Conservation (phyloP, 2,329 filamentous ascomycete species). For the Colletotrichum gigasporum region DNA sequence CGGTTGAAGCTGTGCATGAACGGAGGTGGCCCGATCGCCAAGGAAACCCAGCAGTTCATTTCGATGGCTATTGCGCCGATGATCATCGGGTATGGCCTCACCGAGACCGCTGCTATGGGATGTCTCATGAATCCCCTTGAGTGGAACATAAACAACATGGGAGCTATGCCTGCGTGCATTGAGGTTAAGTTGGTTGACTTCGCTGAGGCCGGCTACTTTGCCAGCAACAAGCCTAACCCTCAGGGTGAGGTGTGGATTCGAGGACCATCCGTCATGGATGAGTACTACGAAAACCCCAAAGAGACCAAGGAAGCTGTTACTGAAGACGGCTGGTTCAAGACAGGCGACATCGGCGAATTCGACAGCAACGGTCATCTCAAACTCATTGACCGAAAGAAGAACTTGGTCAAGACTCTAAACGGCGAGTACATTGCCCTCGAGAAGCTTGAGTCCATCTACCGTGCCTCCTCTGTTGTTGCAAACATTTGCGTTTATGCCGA, state of each 20-base stretch:
- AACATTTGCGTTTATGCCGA: constrained; percentile 68
- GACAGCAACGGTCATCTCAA: constrained; percentile 75
- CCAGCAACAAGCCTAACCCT: constrained; percentile 77
- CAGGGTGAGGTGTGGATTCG: constrained; percentile 93
- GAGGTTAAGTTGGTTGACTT: constrained; percentile 91
- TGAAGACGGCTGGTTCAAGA: constrained; percentile 86
- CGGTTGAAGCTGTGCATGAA: constrained; percentile 84
- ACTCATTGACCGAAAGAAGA: constrained; percentile 89
- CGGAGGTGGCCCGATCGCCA: constrained; percentile 84
- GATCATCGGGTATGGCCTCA: constrained; percentile 89
- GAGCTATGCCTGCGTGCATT: constrained; percentile 76
- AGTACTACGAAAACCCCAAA: constrained; percentile 81
- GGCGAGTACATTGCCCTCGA: constrained; percentile 87
- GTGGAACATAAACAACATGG: constrained; percentile 78
- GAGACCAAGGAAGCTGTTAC: constrained; percentile 78
- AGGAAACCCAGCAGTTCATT: constrained; percentile 87
- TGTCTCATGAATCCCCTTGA: constrained; percentile 78
- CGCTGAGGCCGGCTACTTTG: constrained; percentile 81
- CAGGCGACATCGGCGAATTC: constrained; percentile 85
- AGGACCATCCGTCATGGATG: constrained; percentile 74
- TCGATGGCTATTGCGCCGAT: constrained; percentile 90
- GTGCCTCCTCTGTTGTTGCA: constrained; percentile 58
- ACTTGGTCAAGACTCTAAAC: constrained; percentile 83
- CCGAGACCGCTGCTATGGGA: constrained; percentile 84
- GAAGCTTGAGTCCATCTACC: constrained; percentile 69